Conservation (phyloP, 495 filamentous ascomycete genomes). For the Penicillium riverlandense region DNA sequence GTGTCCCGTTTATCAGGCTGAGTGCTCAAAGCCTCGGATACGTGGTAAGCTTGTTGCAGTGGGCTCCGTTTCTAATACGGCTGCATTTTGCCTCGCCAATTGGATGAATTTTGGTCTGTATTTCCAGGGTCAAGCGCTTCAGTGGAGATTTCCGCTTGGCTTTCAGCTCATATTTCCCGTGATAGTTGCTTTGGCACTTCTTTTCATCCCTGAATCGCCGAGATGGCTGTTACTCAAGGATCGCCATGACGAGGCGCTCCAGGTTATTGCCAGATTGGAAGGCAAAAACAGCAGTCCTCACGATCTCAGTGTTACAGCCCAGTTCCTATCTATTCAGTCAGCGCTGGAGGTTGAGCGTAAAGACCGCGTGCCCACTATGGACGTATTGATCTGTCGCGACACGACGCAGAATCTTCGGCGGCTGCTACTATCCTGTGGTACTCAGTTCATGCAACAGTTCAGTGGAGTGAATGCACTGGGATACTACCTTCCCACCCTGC, state of each 20-base stretch:
- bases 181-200: conserved; percentile 13
- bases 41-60: conserved; percentile 27
- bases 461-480: conserved; percentile 14
- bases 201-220: conserved; percentile 18
- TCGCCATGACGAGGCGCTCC: conserved; percentile 42
- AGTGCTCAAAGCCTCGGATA: conserved; percentile 18
- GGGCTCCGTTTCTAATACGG: conserved; percentile 19
- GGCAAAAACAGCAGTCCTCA: conserved; percentile 38
- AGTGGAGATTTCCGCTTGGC: conserved; percentile 45
- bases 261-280: conserved; percentile 37
- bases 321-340: conserved; percentile 15
- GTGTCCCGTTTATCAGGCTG: conserved; percentile 36
- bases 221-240: conserved; percentile 24
- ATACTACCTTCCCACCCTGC: conserved; percentile 11
- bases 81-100: conserved; percentile 27
- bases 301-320: conserved; percentile 28
- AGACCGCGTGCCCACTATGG: conserved; percentile 4
- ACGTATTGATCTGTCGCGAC: conserved; percentile 13
- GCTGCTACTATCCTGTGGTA: conserved; percentile 18
- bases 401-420: conserved; percentile 13
- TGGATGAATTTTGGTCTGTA: conserved; percentile 34
- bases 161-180: conserved; percentile 41
- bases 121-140: conserved; percentile 17
- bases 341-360: conserved; percentile 12
- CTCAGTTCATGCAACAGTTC: conserved; percentile 23